These are phyloP conservation scores for Epichloe gansuensis DNA, from an alignment of 2,329 filamentous ascomycete genomes.

Conservation along the genomic window DNA sequence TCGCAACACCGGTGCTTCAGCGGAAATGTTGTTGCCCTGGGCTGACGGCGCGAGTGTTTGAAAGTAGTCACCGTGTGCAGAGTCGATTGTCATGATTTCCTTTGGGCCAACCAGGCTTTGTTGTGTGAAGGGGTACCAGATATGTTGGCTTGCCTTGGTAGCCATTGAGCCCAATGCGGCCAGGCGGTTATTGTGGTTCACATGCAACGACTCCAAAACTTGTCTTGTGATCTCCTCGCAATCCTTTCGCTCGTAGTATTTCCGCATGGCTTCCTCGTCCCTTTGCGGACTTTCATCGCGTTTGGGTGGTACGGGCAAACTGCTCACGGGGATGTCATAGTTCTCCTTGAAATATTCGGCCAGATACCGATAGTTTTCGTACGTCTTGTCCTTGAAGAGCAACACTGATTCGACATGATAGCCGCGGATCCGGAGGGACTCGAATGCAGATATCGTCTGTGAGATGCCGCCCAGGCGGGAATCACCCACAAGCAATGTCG, in stretches of 20 bases:
- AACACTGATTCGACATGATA: slow-evolving; percentile 62
- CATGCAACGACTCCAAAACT: slow-evolving; percentile 38
- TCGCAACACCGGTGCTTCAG: slow-evolving; percentile 10
- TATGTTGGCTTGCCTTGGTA: slow-evolving; percentile 44
- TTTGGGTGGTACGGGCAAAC: slow-evolving; percentile 47
- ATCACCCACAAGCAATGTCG: slow-evolving; percentile 63
- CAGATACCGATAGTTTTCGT: slow-evolving; percentile 57
- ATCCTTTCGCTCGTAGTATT: slow-evolving; percentile 47
- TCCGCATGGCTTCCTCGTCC: slow-evolving; percentile 44
- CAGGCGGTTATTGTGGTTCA: slow-evolving; percentile 43
- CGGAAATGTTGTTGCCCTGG: neutral
- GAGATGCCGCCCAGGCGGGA: slow-evolving; percentile 67
- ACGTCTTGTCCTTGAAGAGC: slow-evolving; percentile 52
- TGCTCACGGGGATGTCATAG: slow-evolving; percentile 42
- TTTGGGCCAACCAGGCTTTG: slow-evolving; percentile 49
- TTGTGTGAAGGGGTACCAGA: slow-evolving; percentile 85
- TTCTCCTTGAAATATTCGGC: slow-evolving; percentile 51
- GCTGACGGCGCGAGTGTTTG: slow-evolving; percentile 33
- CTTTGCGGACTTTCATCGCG: slow-evolving; percentile 23
- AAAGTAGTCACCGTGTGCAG: slow-evolving; percentile 67
- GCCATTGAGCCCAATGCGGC: slow-evolving; percentile 48
- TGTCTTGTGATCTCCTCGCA: slow-evolving; percentile 24
- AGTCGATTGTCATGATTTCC: slow-evolving; percentile 65
- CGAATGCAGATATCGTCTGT: slow-evolving; percentile 65
- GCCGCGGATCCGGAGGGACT: slow-evolving; percentile 64